Conservation (phyloP, 768 basidiomycete genomes). For the Daedaleopsis sinensis region DNA sequence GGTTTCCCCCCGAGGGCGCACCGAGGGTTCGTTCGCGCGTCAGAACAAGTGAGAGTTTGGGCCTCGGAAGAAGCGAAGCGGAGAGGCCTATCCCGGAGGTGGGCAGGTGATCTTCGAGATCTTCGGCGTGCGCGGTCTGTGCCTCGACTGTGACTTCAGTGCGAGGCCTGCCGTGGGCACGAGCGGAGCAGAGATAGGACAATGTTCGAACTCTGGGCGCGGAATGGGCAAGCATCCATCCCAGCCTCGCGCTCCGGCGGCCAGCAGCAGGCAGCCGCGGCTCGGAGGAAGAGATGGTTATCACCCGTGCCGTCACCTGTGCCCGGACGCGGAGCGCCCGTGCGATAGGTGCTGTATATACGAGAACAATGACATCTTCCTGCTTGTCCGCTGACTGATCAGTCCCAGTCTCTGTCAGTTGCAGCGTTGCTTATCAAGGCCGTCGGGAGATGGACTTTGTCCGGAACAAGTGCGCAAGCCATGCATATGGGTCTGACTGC, state of each 20-base stretch:
- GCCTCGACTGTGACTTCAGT: background rate
- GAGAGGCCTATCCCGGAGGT: conserved; percentile 3
- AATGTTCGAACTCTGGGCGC: conserved; percentile 4
- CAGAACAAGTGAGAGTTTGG: conserved; percentile 14
- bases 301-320: conserved; percentile 1
- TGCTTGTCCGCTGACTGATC: background rate
- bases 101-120: conserved; percentile 13
- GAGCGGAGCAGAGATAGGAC: conserved; percentile 4
- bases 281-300: conserved; percentile 4
- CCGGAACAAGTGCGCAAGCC: background rate
- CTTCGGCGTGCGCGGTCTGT: conserved; percentile 10
- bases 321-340: conserved; percentile 1
- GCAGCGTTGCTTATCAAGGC: too few relatives aligned
- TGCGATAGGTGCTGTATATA: conserved; percentile 1
- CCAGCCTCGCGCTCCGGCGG: conserved; percentile 5
- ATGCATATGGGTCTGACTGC: background rate
- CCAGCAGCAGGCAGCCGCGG: background rate
- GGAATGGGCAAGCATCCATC: background rate
- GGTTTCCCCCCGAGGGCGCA: conserved; percentile 5
- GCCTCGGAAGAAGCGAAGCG: conserved; percentile 23
- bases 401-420: background rate
- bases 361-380: background rate
- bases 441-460: background rate
- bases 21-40: conserved; percentile 7
- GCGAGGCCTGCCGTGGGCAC: background rate